Evolutionary conservation across 202 grass and related monocot genomes (phyloP), one percentile per base, ranked within the genome.

Genomic region (Hordeum pubiflorum): DNA sequence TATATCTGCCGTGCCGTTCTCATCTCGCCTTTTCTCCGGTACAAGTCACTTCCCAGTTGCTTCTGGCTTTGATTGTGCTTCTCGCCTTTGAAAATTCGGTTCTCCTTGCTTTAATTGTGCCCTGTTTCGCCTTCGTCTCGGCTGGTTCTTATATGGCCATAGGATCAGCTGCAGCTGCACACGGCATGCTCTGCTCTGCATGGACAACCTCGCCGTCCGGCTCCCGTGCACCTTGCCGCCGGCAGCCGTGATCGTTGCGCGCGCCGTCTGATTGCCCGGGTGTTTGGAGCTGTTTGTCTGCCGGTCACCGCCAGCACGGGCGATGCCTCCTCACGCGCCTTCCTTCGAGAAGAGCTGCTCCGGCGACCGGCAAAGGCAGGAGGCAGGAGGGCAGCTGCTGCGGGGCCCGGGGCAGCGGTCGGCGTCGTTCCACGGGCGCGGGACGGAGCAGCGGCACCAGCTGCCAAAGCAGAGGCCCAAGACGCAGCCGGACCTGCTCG

Each of bases 401-500:
- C 70, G 71, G 20, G 58, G 75, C 38, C 52, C 14, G 52, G 61
- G 80, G 50, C 86, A 84, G 82, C 80, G 89, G 55, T 79, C 79
- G 10, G 77, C 89, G 27, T 97, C 94, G 34, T 94, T 97, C 86
- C 89, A 94, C 57, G 91, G 87, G 37, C 65, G 94, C 13, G 75
- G 79, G 39, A n/a, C 37, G 62, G 78, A 59, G 46, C 66, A 58
- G 77, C 71, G 21, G 14, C 72, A 63, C 9, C 86, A 79, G 37
- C 67, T 48, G 8, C 74, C 29, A 65, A 84, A 86, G 58, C 87
- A 68, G 48, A 83, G 89, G 54, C 94, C 91, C 46, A 90, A 88
- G 78, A 97, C 94, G 63, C 73, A 93, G 41, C 91, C 87, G 6
- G 91, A 97, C 82, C 77, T 97, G 77, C 89, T 94, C 68, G 32